Conservation (phyloP, 2,329 filamentous ascomycete genomes). For the Colletotrichum sp. region DNA sequence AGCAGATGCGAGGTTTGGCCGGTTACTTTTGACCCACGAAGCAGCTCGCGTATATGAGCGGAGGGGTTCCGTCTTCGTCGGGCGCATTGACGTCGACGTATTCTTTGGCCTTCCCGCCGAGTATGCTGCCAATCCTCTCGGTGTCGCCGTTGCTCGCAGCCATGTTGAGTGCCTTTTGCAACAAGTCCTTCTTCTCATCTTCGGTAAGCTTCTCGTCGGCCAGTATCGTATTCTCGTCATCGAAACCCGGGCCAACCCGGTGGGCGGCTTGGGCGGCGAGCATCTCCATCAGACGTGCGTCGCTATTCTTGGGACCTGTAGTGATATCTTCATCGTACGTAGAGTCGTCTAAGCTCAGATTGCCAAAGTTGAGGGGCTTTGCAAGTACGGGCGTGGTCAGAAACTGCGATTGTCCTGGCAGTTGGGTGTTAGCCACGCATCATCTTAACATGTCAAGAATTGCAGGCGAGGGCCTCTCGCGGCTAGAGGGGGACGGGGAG, state of each 20-base stretch:
- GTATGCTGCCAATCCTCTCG: slow-evolving; percentile 76
- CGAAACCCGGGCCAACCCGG: slow-evolving; percentile 72
- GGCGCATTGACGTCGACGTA: slow-evolving; percentile 86
- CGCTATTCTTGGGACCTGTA: slow-evolving; percentile 73
- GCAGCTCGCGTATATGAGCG: slow-evolving; percentile 96
- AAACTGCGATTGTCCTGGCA: slow-evolving; percentile 90
- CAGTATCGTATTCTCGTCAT: slow-evolving; percentile 82
- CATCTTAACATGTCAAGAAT: neutral
- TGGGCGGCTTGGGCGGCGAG: slow-evolving; percentile 91
- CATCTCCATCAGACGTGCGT: slow-evolving; percentile 93
- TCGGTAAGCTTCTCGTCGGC: slow-evolving; percentile 75
- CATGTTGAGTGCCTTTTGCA: slow-evolving; percentile 92
- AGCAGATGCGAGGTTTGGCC: neutral
- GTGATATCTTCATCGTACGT: slow-evolving; percentile 68
- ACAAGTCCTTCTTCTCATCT: slow-evolving; percentile 76
- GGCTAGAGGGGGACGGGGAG: neutral
- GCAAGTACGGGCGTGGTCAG: slow-evolving; percentile 85
- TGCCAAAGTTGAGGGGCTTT: slow-evolving; percentile 81
- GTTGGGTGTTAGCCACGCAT: neutral
- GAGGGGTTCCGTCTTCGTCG: slow-evolving; percentile 95
- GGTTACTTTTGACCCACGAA: slow-evolving; percentile 67
- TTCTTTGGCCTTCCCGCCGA: slow-evolving; percentile 74
- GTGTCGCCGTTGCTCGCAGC: slow-evolving; percentile 96
- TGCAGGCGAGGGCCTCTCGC: neutral
- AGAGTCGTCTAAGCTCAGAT: slow-evolving; percentile 81